Percentiles rank a stretch among this genome's conserved stretches.
phyloP scores from a whole-genome alignment of 768 basidiomycete species.

The Podaxis sp. region DNA sequence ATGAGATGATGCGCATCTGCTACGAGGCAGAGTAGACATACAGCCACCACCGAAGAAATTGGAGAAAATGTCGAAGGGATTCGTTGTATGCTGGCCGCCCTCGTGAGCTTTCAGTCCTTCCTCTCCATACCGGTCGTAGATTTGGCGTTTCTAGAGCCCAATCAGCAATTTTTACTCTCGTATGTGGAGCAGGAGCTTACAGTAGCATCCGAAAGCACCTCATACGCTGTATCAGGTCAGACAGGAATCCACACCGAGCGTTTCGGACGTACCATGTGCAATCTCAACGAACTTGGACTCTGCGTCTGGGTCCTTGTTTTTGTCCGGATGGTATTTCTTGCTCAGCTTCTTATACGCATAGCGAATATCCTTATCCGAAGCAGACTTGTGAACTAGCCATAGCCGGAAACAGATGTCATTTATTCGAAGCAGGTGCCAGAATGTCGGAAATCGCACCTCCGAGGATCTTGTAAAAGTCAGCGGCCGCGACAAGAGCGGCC shows the following conservation, averaged over 20 bases:
- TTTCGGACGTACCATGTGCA: slow-evolving; percentile 65
- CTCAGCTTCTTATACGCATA: slow-evolving; percentile 90
- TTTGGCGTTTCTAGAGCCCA: slow-evolving; percentile 72
- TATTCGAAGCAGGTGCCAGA: slow-evolving; percentile 24
- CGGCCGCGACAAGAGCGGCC: slow-evolving; percentile 44
- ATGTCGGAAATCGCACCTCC: slow-evolving; percentile 58
- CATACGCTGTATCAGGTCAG: slow-evolving; percentile 64
- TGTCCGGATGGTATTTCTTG: slow-evolving; percentile 92
- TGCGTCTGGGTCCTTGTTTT: slow-evolving; percentile 83
- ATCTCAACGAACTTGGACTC: slow-evolving; percentile 90
- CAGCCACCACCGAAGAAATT: slow-evolving; percentile 88
- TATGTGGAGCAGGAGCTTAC: slow-evolving; percentile 42
- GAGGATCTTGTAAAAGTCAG: slow-evolving; percentile 80
- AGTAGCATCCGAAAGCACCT: slow-evolving; percentile 85
- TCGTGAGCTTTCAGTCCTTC: slow-evolving; percentile 93
- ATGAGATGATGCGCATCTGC: not conserved
- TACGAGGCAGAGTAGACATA: slow-evolving; percentile 33
- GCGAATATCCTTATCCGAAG: slow-evolving; percentile 86
- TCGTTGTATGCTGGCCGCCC: slow-evolving; percentile 73
- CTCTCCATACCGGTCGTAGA: slow-evolving; percentile 95
- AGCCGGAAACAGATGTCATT: slow-evolving; percentile 11
- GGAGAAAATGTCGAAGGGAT: slow-evolving; percentile 94
- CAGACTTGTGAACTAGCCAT: slow-evolving; percentile 61
- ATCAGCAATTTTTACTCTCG: slow-evolving; percentile 10
- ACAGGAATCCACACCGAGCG: not conserved